Base-by-base conservation (phyloP, 169 alveolate genomes). In the Plasmodium relictum region DNA sequence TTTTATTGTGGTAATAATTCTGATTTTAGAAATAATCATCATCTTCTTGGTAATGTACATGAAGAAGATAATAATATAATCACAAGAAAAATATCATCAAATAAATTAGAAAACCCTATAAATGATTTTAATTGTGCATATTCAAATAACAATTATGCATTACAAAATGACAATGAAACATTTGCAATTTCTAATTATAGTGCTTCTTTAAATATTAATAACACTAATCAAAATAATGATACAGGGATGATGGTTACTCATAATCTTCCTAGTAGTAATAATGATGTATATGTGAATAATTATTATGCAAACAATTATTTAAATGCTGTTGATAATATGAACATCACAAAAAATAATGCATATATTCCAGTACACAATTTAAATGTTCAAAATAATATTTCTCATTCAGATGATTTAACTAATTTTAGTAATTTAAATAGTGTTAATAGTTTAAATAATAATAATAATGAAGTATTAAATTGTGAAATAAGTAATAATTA, bases 361-460 rank as follows among this genome's bases (percentile, higher is more conserved):
- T n/a, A n/a, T n/a, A n/a, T n/a, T n/a, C n/a, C n/a, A n/a, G n/a
- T n/a, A n/a, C n/a, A n/a, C n/a, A n/a, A n/a, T n/a, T n/a, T n/a
- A n/a, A 71, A 71, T 39, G 37, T 20, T 66, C 18, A 63, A 71
- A 45, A 12, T 71, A 50, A 24, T 58, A 45, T 52, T 14, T 52
- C 39, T n/a, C 61, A 16, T 22, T 10, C 56, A 12, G 37, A 37
- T 31, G 31, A 16, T 45, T 39, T 48, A 39, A 48, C 42, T 48
- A 56, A 48, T 56, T 58, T 45, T 22, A 41, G 9, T 12, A 71
- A 71, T 71, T 50, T 71, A 45, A 48, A 71, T 39, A 54, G 7
- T 44, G 16, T 14, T 0, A 31, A 20, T 12, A 69, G 44, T 69
- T 18, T 31, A 31, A 52, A 20, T 10, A 20, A 14, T 20, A 56